Evolutionary conservation across 768 basidiomycete species (phyloP).

Genomic region (Mycena chlorophos): DNA sequence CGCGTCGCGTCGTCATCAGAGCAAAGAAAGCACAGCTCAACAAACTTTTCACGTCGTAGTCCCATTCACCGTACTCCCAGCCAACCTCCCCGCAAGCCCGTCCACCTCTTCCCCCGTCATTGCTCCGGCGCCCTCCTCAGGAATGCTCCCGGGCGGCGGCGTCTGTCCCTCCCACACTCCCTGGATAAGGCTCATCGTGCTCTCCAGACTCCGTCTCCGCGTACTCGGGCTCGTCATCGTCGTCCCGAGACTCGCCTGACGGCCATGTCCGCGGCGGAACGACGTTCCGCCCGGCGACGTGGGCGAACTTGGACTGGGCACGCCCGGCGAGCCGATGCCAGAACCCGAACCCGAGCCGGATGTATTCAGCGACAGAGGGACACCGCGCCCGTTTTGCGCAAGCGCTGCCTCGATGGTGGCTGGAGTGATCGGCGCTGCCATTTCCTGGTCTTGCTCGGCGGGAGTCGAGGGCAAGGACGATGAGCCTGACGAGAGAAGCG

Average conservation of each 20-base stretch:
- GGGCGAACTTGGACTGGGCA: conserved; percentile 29
- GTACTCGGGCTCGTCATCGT: conserved; percentile 95
- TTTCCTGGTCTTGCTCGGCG: conserved; percentile 49
- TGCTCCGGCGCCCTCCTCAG: conserved; percentile 26
- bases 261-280: conserved; percentile 70
- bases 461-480: conserved; percentile 58
- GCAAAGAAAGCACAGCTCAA: no score
- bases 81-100: conserved; percentile 14
- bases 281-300: conserved; percentile 50
- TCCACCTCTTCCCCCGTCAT: conserved; percentile 10
- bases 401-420: conserved; percentile 45
- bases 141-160: conserved; percentile 38
- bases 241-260: conserved; percentile 87
- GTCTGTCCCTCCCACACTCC: conserved; percentile 82
- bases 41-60: no score
- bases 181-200: conserved; percentile 92
- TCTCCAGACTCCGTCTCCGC: conserved; percentile 87
- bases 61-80: conserved; percentile 19
- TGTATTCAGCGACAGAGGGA: conserved; percentile 32
- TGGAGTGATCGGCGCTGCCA: conserved; percentile 45
- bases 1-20: no score
- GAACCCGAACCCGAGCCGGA: conserved; percentile 25
- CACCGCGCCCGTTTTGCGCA: conserved; percentile 25
- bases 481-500: conserved; percentile 45
- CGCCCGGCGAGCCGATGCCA: conserved; percentile 7